phyloP scores from a whole-genome alignment of 331 rosid genomes.

The Saraca asoca region DNA sequence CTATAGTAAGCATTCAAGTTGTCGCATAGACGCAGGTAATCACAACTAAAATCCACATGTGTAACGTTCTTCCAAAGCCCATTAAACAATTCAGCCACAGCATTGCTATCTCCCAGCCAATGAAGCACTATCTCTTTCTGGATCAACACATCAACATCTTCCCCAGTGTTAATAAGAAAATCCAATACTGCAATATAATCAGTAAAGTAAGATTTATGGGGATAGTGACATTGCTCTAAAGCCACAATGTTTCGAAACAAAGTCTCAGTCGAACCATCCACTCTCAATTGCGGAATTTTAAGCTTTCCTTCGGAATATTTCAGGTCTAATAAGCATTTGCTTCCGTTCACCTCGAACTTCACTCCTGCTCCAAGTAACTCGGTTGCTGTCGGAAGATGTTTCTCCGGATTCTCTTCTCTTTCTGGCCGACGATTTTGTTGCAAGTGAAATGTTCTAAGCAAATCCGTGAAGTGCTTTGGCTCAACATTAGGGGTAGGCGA shows the following conservation, averaged over 20 bases:
- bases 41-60: too few relatives aligned
- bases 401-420: neutral
- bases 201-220: slow-evolving; percentile 21
- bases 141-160: too few relatives aligned
- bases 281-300: neutral
- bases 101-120: too few relatives aligned
- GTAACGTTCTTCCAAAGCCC: too few relatives aligned
- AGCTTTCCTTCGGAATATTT: fast-evolving
- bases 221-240: slow-evolving; percentile 37
- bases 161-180: slow-evolving; percentile 11
- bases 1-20: too few relatives aligned
- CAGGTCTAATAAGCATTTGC: neutral
- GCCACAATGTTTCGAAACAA: slow-evolving; percentile 31
- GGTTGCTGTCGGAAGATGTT: neutral
- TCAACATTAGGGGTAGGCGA: too few relatives aligned
- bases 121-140: too few relatives aligned
- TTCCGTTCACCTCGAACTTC: neutral
- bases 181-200: slow-evolving; percentile 24
- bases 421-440: neutral
- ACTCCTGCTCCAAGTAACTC: neutral
- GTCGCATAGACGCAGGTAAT: too few relatives aligned
- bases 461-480: too few relatives aligned
- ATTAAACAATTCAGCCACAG: too few relatives aligned
- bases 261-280: slow-evolving; percentile 19
- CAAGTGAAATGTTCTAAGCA: slow-evolving; percentile 4